phyloP scores from a whole-genome alignment of 106 monocot genomes.

The Iris macrosiphon region DNA sequence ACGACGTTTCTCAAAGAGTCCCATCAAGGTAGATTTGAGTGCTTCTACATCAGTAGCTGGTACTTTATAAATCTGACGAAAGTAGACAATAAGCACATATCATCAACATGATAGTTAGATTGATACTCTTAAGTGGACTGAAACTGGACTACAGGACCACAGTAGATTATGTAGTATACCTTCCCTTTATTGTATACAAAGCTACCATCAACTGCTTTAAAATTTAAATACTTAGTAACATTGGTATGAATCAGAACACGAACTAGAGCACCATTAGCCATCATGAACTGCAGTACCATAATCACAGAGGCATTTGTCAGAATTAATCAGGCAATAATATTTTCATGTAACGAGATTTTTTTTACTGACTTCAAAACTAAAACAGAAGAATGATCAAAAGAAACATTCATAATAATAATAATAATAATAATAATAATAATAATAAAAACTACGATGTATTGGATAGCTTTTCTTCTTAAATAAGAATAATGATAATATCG shows the following conservation, averaged over 20 bases:
- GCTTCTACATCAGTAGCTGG: conserved; percentile 85
- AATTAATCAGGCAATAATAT: no score
- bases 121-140: no score
- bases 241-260: conserved; percentile 89
- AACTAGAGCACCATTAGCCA: conserved; percentile 91
- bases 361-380: no score
- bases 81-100: neutral
- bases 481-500: no score
- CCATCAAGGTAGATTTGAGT: conserved; percentile 77
- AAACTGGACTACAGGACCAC: no score
- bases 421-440: no score
- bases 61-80: conserved; percentile 64
- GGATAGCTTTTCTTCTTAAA: no score
- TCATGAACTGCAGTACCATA: conserved; percentile 72
- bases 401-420: no score
- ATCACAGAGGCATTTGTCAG: neutral
- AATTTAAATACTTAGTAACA: conserved; percentile 87
- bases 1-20: conserved; percentile 75
- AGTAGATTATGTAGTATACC: conserved; percentile 13
- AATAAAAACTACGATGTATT: no score
- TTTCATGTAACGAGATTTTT: no score
- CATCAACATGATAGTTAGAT: no score
- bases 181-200: conserved; percentile 91
- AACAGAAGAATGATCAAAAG: no score
- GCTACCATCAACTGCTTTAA: conserved; percentile 96